phyloP scores from a whole-genome alignment of 2,329 filamentous ascomycete species.

The Scedosporium minutisporum region DNA sequence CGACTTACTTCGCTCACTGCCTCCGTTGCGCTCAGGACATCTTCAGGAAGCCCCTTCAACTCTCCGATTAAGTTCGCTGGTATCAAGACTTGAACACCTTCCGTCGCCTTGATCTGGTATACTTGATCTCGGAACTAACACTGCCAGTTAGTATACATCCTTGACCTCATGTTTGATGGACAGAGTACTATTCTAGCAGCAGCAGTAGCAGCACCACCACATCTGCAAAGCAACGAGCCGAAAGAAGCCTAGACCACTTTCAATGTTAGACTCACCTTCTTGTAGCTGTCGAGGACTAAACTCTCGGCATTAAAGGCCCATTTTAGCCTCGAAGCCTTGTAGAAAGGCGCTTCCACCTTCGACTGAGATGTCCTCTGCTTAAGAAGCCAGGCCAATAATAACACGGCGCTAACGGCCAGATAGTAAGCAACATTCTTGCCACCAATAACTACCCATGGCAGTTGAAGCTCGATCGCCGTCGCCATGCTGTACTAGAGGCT shows the following conservation, averaged over 20 bases:
- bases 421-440: slow-evolving; percentile 30
- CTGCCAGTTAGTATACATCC: not conserved
- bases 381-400: slow-evolving; percentile 30
- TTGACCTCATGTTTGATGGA: not conserved
- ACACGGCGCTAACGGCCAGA: slow-evolving; percentile 23
- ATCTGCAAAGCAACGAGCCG: not conserved
- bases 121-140: slow-evolving; percentile 35
- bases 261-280: slow-evolving; percentile 25
- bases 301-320: slow-evolving; percentile 42
- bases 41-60: slow-evolving; percentile 37
- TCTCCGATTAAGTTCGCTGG: slow-evolving; percentile 34
- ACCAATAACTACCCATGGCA: slow-evolving; percentile 18
- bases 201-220: too few relatives aligned
- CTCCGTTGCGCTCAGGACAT: slow-evolving; percentile 36
- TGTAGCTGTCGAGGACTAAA: slow-evolving; percentile 38
- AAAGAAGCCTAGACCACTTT: not conserved
- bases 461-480: slow-evolving; percentile 10
- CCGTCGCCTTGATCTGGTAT: slow-evolving; percentile 42
- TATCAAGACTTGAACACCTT: slow-evolving; percentile 37
- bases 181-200: not conserved
- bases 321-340: slow-evolving; percentile 36
- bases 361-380: slow-evolving; percentile 18
- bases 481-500: not conserved
- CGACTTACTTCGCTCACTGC: slow-evolving; percentile 35
- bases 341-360: slow-evolving; percentile 32